Percentiles rank a stretch among this genome's conserved stretches.
Conservation (phyloP, 768 basidiomycete species). For the Pleurotus ostreatus region DNA sequence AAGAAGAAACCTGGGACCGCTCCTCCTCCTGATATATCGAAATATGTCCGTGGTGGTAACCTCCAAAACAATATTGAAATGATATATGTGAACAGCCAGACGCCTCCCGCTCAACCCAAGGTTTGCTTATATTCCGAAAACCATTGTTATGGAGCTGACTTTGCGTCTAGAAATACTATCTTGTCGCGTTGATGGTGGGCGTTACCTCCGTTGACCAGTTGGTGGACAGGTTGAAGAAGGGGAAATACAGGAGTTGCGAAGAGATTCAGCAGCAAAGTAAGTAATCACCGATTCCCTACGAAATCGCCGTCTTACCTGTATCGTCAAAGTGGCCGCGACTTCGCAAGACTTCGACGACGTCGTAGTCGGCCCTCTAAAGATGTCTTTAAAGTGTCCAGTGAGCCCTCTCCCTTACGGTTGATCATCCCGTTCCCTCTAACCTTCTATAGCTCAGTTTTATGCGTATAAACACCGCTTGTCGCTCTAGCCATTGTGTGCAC, state of each 20-base stretch:
- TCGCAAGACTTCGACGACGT: constrained; percentile 85
- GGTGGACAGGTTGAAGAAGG: constrained; percentile 63
- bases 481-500: constrained; percentile 86
- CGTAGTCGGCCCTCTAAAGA: constrained; percentile 80
- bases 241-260: constrained; percentile 58
- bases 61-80: constrained; percentile 71
- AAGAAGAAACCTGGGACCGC: constrained; percentile 96
- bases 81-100: constrained; percentile 87
- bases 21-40: constrained; percentile 73
- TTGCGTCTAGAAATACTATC: constrained; percentile 70
- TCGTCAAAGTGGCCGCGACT: constrained; percentile 49
- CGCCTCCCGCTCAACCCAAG: constrained; percentile 62
- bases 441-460: constrained; percentile 72
- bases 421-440: background rate
- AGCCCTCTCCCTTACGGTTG: constrained; percentile 22
- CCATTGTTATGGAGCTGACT: background rate
- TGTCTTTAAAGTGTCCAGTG: constrained; percentile 94
- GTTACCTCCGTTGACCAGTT: constrained; percentile 65
- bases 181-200: constrained; percentile 83
- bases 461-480: constrained; percentile 79
- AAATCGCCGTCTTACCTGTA: constrained; percentile 7
- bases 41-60: constrained; percentile 30
- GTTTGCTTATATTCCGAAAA: constrained; percentile 31
- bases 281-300: background rate
- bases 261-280: constrained; percentile 68